Evolutionary conservation across 140 eudicot species (phyloP), one percentile per base, ranked within the genome.

Genomic region (Flaveria floridana): DNA sequence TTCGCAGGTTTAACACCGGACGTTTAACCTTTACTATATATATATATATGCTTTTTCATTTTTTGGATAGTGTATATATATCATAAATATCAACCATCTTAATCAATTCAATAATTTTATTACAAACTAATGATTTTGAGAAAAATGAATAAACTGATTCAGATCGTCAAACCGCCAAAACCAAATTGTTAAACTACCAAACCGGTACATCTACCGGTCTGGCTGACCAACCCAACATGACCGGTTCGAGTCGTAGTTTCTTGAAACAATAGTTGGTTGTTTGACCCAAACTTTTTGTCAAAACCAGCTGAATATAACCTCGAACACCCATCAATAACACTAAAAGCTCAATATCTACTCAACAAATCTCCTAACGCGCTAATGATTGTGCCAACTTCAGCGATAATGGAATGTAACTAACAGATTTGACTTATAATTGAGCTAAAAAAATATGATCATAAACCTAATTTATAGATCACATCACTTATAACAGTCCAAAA

Each of bases 371-470:
- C 42, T 11, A 42, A 37, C 30, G 4, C 19, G 44, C 39, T 4
- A 68, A 59, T 28, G 34, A 46, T 53, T 23, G 10, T 68, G 41
- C 66, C 46, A 76, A 76, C 53, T n/a, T 37, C 59, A 2, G 59
- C 26, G 16, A 37, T 58, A n/a, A 55, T 11, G 42, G 56, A 8
- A 21, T 58, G 68, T 59, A 61, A 47, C n/a, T 23, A 7, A 23
- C 30, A 25, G 15, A 13, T 70, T 15, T 23, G 21, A 14, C 47
- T 50, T 41, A 34, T 34, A 34, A 34, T 5, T 4, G 41, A 34
- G 41, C 41, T 28, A 21, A 18, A 39, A 8, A 23, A 65, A 46
- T 37, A 21, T 55, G 65, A 19, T 72, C 11, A 44, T 13, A 42
- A 55, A 65, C 65, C 64, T 73, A 73, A 67, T 51, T 46, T 28